These are phyloP conservation scores for Gomphus bonarii DNA, from an alignment of 1,284 basidiomycete genomes.

Conservation along the genomic window DNA sequence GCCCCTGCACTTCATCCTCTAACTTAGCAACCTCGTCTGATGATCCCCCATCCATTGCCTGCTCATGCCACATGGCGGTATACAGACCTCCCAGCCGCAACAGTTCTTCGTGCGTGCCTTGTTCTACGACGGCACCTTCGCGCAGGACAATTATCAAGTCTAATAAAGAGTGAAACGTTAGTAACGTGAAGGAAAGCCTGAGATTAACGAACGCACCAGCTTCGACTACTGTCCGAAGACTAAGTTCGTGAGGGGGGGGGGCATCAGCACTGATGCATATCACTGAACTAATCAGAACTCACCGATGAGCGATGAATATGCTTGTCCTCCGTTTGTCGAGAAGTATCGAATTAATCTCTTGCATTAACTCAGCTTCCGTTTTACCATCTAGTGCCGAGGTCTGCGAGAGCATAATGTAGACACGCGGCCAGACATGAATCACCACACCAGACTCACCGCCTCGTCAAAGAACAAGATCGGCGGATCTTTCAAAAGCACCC, in stretches of 20 bases:
- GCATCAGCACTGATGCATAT: background rate
- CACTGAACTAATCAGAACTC: conserved; percentile 10
- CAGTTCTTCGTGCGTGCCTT: conserved; percentile 87
- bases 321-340: conserved; percentile 76
- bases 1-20: conserved; percentile 1
- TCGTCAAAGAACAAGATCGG: conserved; percentile 97
- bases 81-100: conserved; percentile 69
- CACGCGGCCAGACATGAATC: background rate
- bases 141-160: conserved; percentile 87
- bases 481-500: conserved; percentile 89
- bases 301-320: conserved; percentile 87
- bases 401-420: conserved; percentile 29
- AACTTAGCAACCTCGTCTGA: conserved; percentile 2
- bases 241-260: conserved; percentile 19
- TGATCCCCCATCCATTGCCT: conserved; percentile 31
- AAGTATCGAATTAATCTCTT: conserved; percentile 80
- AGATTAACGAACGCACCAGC: conserved; percentile 44
- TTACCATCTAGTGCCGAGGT: conserved; percentile 93
- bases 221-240: conserved; percentile 84
- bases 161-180: conserved; percentile 17
- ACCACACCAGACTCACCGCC: conserved; percentile 49
- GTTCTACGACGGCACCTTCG: conserved; percentile 78
- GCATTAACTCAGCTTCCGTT: conserved; percentile 92
- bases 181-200: conserved; percentile 15
- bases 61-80: conserved; percentile 79